These are phyloP conservation scores for Penicillium sp. DNA, from an alignment of 2,329 filamentous ascomycete genomes.

Conservation along the genomic window DNA sequence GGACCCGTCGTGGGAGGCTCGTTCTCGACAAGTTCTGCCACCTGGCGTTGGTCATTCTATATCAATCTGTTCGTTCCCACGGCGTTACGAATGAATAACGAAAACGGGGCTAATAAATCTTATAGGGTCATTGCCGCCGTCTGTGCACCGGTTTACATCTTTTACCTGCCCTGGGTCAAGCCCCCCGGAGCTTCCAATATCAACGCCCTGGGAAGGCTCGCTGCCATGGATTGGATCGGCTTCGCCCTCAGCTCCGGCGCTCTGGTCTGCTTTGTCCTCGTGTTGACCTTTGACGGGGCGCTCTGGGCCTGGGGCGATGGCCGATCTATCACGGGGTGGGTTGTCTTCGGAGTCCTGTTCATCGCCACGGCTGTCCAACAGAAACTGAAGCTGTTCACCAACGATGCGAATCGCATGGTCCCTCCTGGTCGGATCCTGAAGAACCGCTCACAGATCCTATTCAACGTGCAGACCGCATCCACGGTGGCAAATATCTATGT, in stretches of 20 bases:
- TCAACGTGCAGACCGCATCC: constrained; percentile 31
- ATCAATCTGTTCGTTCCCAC: neutral
- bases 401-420: constrained; percentile 42
- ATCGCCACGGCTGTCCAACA: constrained; percentile 47
- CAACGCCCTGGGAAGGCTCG: neutral
- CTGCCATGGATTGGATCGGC: constrained; percentile 39
- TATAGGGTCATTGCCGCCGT: constrained; percentile 51
- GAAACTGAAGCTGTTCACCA: constrained; percentile 41
- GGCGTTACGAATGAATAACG: too few species aligned
- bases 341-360: constrained; percentile 43
- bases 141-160: constrained; percentile 42
- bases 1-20: constrained; percentile 37
- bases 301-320: constrained; percentile 46
- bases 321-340: constrained; percentile 45
- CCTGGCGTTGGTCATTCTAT: constrained; percentile 19
- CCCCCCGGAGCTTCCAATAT: constrained; percentile 37
- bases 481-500: constrained; percentile 25
- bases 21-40: constrained; percentile 25
- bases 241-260: constrained; percentile 40
- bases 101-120: constrained; percentile 24
- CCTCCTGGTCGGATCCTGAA: constrained; percentile 45
- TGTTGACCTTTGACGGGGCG: constrained; percentile 48
- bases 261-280: constrained; percentile 40
- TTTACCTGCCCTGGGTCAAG: constrained; percentile 33
- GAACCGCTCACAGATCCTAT: constrained; percentile 32